Percentiles rank a stretch among this genome's conserved stretches.
These are phyloP conservation scores for Cadophora gregata DNA, from an alignment of 2,329 filamentous ascomycete genomes.

Conservation along the genomic window DNA sequence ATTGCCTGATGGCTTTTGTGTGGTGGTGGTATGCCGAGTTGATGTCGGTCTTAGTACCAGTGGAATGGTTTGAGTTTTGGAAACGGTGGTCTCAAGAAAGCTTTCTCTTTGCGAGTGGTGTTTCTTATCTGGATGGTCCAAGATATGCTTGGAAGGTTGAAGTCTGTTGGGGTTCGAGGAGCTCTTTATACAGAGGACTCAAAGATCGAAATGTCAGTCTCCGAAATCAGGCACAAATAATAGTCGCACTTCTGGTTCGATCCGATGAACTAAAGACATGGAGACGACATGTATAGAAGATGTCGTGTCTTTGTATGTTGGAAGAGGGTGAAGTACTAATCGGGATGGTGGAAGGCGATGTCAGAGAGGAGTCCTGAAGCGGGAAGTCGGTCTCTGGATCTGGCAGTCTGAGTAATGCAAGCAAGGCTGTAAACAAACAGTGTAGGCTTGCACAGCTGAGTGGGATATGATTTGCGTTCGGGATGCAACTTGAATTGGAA, in stretches of 20 bases:
- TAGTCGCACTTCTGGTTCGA: constrained; percentile 39
- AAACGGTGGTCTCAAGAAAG: constrained; percentile 2
- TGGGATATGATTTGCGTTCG: constrained; percentile 29
- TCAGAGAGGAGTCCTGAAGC: constrained; percentile 13
- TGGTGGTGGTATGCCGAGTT: constrained; percentile 22
- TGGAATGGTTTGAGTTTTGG: constrained; percentile 20
- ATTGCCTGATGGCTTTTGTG: constrained; percentile 27
- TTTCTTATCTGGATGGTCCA: constrained; percentile 20
- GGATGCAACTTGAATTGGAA: constrained; percentile 17
- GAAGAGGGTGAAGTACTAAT: constrained; percentile 32
- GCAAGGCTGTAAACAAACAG: constrained; percentile 21
- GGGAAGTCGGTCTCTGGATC: constrained; percentile 21
- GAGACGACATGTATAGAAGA: constrained; percentile 38
- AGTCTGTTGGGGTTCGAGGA: constrained; percentile 27
- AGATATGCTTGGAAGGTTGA: constrained; percentile 23
- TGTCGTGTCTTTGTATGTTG: constrained; percentile 27
- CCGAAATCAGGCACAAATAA: constrained; percentile 41
- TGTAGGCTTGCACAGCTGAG: constrained; percentile 19
- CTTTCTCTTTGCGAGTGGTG: constrained; percentile 20
- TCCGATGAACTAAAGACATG: constrained; percentile 41
- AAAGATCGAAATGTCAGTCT: constrained; percentile 37
- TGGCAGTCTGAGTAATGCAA: constrained; percentile 13
- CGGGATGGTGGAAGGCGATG: constrained; percentile 13
- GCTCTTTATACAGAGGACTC: constrained; percentile 22
- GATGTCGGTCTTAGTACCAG: constrained; percentile 21